Evolutionary conservation across 83 land plant species (phyloP), one percentile per base, ranked within the genome.

Genomic region (Picea engelmannii): DNA sequence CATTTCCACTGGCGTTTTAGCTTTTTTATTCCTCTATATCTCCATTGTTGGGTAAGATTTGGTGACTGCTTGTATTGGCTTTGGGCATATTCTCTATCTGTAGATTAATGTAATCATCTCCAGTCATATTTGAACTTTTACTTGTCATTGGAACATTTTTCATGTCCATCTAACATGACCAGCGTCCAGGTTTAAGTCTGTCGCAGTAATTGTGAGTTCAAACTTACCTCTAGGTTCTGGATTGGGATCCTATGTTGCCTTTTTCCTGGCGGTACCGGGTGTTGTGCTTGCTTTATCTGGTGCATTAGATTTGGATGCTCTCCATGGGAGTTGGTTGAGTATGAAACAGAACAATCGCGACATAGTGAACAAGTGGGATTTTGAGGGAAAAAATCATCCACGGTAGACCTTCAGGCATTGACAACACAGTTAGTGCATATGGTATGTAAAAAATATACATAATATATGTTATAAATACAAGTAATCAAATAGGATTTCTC

Each of bases 371-470:
- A 95, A 86, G 69, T 97, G 99, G 99, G 99, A 98, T 31, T 95
- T 97, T 84, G 95, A 97, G 85, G 99, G 96, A 31, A 77, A 96
- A 94, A 76, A 93, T 97, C 79, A 92, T 97, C 68, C 99, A 97
- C 85, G 99, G 99, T 23, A 92, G 88, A 83, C 99, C 99, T 42
- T 97, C 99, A 63, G 99, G 99, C 66, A 91, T 97, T 38, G 99
- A 97, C 90, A 97, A 95, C 84, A 91, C 98, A 23, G 99, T 97
- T 4, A 95, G 95, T 89, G 89, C 96, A 80, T 95, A 76, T 85
- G 99, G 99, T 96, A 91, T 80, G 90, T 79, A 15, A 84, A 31
- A 15, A 7, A 3, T 47, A 55, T 55, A 55, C 42, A 35, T 47
- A 17, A 79, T 6, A 24, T 25, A 23, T 63, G 55, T 62, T 61